These are phyloP conservation scores for Lodderomyces beijingensis DNA, from an alignment of 1,139 yeast genomes.

Conservation along the genomic window DNA sequence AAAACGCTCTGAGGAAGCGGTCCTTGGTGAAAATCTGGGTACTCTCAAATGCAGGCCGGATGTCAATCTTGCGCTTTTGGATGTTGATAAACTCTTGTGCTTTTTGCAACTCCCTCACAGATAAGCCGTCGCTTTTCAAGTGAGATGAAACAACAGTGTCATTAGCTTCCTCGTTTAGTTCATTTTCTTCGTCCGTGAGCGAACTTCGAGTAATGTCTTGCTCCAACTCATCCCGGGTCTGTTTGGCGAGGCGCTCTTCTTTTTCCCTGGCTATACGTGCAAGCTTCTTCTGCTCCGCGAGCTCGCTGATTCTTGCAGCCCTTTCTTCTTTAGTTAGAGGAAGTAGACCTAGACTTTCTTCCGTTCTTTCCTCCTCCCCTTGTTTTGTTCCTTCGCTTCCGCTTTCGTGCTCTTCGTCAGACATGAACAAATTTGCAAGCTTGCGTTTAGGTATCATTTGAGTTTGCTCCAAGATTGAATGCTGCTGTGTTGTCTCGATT, in stretches of 20 bases:
- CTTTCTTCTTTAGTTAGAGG: conserved; percentile 19
- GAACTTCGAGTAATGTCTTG: conserved; percentile 34
- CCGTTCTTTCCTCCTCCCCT: background rate
- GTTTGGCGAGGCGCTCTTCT: conserved; percentile 17
- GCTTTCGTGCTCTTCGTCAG: conserved; percentile 6
- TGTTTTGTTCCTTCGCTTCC: conserved; percentile 3
- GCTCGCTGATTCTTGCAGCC: conserved; percentile 17
- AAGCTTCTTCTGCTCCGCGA: conserved; percentile 23
- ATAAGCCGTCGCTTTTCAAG: conserved; percentile 10
- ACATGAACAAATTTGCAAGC: conserved; percentile 6
- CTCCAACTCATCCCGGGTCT: conserved; percentile 18
- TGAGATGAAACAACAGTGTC: conserved; percentile 17
- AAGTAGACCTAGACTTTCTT: background rate
- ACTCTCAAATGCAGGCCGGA: conserved; percentile 31
- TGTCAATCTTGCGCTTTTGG: conserved; percentile 31
- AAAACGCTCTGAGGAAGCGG: conserved; percentile 31
- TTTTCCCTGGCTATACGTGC: no score
- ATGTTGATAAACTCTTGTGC: conserved; percentile 34
- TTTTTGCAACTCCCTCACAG: conserved; percentile 28
- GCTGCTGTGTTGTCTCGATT: conserved; percentile 3
- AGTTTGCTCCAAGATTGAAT: conserved; percentile 2
- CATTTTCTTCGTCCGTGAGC: conserved; percentile 42
- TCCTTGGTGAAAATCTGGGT: conserved; percentile 28
- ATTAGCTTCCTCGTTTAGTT: conserved; percentile 21
- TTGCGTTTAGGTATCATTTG: conserved; percentile 4